Evolutionary conservation across 106 monocot species (phyloP), one percentile per base, ranked within the genome.

Genomic region (Triglochin maritima): DNA sequence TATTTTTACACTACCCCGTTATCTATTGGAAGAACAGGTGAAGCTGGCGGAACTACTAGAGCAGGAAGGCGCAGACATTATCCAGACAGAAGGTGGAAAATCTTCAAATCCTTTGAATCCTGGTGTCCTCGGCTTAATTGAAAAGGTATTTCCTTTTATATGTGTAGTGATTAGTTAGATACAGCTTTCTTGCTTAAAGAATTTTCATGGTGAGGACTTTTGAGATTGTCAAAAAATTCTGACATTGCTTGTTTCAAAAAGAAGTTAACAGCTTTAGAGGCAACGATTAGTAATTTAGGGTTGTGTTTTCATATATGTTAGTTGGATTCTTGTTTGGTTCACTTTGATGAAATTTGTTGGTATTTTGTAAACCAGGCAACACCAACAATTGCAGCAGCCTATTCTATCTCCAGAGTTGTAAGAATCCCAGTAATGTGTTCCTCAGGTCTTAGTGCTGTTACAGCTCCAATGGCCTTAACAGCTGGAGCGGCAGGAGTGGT

Each of bases 21-120:
- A n/a, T 2, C 16, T 43, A 11, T 42, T 62, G 57, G 50, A 48
- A 13, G 11, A 49, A 60, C 50, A 95, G 94, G 82, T 85, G 57
- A 89, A 76, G 63, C 74, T 95, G 50, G 94, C 94, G 47, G 94
- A 95, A 73, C 57, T 85, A 55, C 77, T 95, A 13, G 90, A 95
- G 76, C 82, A 81, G 56, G 94, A 95, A 85, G 94, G 94, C 47
- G 90, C 56, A 17, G 90, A 95, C 68, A 81, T 95, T 15, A 95
- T 95, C 65, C 94, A 95, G 78, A 95, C 94, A 2, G 94, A 95
- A 81, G 94, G 94, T 7, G 94, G 94, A 46, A 95, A 95, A 67
- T 87, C 70, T 57, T 85, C 87, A 2, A 85, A 77, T 74, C 94
- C 94, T 61, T 85, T 82, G 59, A 87, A 85, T 52, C 72, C 90